A percentile compares a stretch with the other conserved stretches of the same genome.
phyloP scores from a whole-genome alignment of 345 rosid species.

The Linum tenue region DNA sequence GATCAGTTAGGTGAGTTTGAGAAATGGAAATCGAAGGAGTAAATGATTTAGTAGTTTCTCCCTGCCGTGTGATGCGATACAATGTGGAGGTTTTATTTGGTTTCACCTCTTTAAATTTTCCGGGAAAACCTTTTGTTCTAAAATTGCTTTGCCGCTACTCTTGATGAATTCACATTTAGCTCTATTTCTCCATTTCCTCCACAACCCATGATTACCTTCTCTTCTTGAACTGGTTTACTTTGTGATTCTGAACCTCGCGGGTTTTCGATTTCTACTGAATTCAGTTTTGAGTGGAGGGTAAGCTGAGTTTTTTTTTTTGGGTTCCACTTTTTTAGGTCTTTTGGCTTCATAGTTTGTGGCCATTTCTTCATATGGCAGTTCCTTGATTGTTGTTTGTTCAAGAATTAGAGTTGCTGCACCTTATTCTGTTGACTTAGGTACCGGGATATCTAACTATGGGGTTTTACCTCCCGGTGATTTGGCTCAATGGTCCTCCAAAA shows the following conservation, averaged over 20 bases:
- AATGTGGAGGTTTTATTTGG: neutral
- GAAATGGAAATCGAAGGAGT: neutral
- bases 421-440: neutral
- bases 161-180: neutral
- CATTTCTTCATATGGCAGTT: neutral
- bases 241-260: too few species aligned
- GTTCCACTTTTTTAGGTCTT: neutral
- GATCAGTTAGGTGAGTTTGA: constrained; percentile 14
- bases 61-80: constrained; percentile 12
- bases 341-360: neutral
- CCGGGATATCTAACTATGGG: neutral
- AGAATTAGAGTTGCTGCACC: too few species aligned
- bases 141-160: neutral
- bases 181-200: neutral
- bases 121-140: too few species aligned
- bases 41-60: neutral
- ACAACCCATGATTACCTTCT: too few species aligned
- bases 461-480: neutral
- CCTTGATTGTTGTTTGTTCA: neutral
- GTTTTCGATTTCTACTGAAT: too few species aligned
- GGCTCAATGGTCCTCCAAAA: neutral
- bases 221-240: too few species aligned
- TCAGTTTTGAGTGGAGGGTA: too few species aligned
- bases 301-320: neutral
- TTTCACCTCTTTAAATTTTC: neutral